Percentiles rank a stretch among this genome's conserved stretches.
Conservation (phyloP, 2,329 filamentous ascomycete species). For the Aureobasidium lini region DNA sequence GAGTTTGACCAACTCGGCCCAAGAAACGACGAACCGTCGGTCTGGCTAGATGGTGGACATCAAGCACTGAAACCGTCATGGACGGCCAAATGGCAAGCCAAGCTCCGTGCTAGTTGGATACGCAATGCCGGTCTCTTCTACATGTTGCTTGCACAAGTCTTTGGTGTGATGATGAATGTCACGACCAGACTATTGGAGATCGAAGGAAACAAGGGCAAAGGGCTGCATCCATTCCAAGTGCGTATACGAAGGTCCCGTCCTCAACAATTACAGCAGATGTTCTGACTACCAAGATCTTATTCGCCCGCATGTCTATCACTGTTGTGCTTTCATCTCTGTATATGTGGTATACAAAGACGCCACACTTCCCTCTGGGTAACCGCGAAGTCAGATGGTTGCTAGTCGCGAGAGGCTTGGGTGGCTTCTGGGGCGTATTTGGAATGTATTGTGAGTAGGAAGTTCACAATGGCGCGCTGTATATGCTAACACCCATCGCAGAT, state of each 20-base stretch:
- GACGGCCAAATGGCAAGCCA: conserved; percentile 25
- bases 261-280: background rate
- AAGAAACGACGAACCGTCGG: background rate
- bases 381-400: conserved; percentile 61
- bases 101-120: conserved; percentile 44
- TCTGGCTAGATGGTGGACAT: conserved; percentile 3
- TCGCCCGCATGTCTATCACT: conserved; percentile 71
- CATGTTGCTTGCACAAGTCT: conserved; percentile 69
- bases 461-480: background rate
- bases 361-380: conserved; percentile 63
- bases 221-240: conserved; percentile 72
- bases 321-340: conserved; percentile 58
- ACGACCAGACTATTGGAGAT: conserved; percentile 67
- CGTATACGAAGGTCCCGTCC: conserved; percentile 5
- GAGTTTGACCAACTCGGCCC: conserved; percentile 26
- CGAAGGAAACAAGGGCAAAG: conserved; percentile 56
- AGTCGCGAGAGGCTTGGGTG: conserved; percentile 58
- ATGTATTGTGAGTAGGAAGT: conserved; percentile 51
- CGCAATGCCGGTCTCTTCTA: conserved; percentile 65
- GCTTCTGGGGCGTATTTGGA: conserved; percentile 71
- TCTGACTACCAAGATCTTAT: conserved; percentile 51
- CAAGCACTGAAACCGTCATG: background rate
- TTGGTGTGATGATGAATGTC: conserved; percentile 80
- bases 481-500: conserved; percentile 30
- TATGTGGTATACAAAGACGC: conserved; percentile 63